A percentile compares a stretch with the other conserved stretches of the same genome.
phyloP scores from a whole-genome alignment of 805 yeast genomes.

The Brettanomyces naardenensis region DNA sequence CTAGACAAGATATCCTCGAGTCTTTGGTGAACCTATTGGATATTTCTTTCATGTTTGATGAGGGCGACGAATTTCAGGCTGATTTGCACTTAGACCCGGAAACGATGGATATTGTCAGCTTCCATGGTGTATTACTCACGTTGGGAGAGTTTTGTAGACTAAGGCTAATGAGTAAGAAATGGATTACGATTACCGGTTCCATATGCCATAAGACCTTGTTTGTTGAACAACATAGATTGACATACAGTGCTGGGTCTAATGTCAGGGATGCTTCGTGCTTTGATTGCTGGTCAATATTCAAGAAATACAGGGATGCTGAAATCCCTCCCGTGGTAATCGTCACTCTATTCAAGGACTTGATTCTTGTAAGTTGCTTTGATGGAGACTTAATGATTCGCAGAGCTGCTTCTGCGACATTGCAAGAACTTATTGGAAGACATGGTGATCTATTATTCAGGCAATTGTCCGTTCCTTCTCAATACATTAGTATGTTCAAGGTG shows the following conservation, averaged over 20 bases:
- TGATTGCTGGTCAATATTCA: constrained; percentile 69
- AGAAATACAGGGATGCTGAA: constrained; percentile 25
- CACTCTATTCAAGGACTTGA: constrained; percentile 29
- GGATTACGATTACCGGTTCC: constrained; percentile 22
- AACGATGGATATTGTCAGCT: constrained; percentile 31
- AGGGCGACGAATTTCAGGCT: background rate
- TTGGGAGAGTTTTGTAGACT: constrained; percentile 39
- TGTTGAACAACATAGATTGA: constrained; percentile 48
- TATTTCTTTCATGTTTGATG: background rate
- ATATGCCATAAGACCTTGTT: constrained; percentile 41
- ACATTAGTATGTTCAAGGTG: constrained; percentile 32
- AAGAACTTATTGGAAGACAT: constrained; percentile 77
- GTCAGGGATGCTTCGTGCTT: constrained; percentile 83
- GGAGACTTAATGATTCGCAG: constrained; percentile 65
- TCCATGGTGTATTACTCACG: constrained; percentile 53
- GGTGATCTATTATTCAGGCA: constrained; percentile 33
- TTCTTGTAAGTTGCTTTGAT: constrained; percentile 59
- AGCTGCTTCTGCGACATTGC: constrained; percentile 81
- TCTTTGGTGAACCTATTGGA: background rate
- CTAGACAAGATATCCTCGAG: background rate
- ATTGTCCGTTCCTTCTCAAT: constrained; percentile 2
- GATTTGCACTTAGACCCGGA: constrained; percentile 20
- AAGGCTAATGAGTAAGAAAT: constrained; percentile 11
- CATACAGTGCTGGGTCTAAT: constrained; percentile 52
- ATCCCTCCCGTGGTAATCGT: constrained; percentile 13